These are phyloP conservation scores for Phytophthora multivora DNA, from an alignment of 352 stramenopile genomes.

Conservation along the genomic window DNA sequence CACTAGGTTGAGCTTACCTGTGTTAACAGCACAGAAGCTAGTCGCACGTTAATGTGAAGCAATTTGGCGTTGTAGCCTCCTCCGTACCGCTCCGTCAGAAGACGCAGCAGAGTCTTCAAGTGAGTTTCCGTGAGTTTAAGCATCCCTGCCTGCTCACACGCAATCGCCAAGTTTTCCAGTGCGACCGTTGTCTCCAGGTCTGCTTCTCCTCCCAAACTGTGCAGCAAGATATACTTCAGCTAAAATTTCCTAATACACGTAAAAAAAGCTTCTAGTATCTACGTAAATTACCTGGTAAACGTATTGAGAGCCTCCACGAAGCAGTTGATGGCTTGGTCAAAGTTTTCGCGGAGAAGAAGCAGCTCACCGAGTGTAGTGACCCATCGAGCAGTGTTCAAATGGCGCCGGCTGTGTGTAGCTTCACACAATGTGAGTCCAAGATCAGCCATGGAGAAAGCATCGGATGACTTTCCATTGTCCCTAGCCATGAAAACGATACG, in stretches of 20 bases:
- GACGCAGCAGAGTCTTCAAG: conserved; percentile 22
- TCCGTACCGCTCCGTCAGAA: conserved; percentile 40
- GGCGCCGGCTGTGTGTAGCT: conserved; percentile 29
- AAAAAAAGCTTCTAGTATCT: not conserved
- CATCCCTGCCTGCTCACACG: conserved; percentile 16
- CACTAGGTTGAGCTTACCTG: conserved; percentile 40
- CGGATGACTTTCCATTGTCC: conserved; percentile 22
- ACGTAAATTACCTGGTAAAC: conserved; percentile 30
- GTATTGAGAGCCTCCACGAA: conserved; percentile 38
- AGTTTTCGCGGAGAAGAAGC: conserved; percentile 27
- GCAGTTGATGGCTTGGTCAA: conserved; percentile 43
- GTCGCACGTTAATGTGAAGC: conserved; percentile 38
- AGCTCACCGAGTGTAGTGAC: conserved; percentile 51
- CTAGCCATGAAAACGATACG: not conserved
- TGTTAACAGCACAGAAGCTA: conserved; percentile 42
- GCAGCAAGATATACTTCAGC: not conserved
- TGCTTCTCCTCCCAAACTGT: conserved; percentile 41
- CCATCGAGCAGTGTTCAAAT: conserved; percentile 51
- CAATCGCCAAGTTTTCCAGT: conserved; percentile 62
- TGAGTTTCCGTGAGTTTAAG: conserved; percentile 25
- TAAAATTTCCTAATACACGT: not conserved
- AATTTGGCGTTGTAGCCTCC: conserved; percentile 59
- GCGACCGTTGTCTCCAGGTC: conserved; percentile 35
- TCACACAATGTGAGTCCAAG: conserved; percentile 51
- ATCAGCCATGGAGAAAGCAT: conserved; percentile 45